A percentile compares a stretch with the other conserved stretches of the same genome.
Evolutionary conservation across 371 early-diverging fungal species (phyloP).

Genomic region (Mortierella sp.): DNA sequence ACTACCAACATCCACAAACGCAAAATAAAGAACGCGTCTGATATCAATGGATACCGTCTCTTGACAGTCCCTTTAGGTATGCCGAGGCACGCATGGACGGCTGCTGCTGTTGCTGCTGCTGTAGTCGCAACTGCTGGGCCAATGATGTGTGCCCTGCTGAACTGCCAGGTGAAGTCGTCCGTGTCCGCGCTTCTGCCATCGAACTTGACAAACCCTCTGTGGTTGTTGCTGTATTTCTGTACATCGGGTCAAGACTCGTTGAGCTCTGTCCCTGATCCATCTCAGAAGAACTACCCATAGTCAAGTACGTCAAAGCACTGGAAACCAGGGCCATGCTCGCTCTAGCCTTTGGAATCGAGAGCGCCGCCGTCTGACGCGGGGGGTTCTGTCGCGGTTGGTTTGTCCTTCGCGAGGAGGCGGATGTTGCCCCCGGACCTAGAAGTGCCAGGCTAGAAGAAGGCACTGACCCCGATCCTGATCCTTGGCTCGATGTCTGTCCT

Average conservation of each 20-base stretch:
- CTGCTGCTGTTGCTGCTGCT: neutral
- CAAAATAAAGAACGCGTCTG: too few species aligned
- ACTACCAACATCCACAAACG: too few species aligned
- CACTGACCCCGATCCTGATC: neutral
- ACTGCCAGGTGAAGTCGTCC: neutral
- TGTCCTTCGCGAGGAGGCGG: neutral
- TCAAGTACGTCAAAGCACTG: constrained; percentile 7
- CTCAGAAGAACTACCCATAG: constrained; percentile 2
- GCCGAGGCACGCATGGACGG: constrained; percentile 19
- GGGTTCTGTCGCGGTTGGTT: neutral
- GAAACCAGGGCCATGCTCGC: constrained; percentile 47
- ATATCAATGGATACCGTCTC: constrained; percentile 3
- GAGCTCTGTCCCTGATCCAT: neutral
- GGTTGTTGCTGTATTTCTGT: too few species aligned
- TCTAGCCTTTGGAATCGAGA: constrained; percentile 33
- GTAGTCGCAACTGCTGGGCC: neutral
- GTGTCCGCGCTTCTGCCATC: neutral
- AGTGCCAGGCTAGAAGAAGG: constrained; percentile 29
- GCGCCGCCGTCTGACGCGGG: neutral
- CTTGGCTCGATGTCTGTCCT: neutral
- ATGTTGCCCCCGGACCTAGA: constrained; percentile 15
- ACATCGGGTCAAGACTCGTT: neutral
- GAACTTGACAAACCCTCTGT: too few species aligned
- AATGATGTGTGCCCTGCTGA: neutral
- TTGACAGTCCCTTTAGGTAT: constrained; percentile 27